phyloP scores from a whole-genome alignment of 192 early-diverging fungal genomes.

The Podila horticola region DNA sequence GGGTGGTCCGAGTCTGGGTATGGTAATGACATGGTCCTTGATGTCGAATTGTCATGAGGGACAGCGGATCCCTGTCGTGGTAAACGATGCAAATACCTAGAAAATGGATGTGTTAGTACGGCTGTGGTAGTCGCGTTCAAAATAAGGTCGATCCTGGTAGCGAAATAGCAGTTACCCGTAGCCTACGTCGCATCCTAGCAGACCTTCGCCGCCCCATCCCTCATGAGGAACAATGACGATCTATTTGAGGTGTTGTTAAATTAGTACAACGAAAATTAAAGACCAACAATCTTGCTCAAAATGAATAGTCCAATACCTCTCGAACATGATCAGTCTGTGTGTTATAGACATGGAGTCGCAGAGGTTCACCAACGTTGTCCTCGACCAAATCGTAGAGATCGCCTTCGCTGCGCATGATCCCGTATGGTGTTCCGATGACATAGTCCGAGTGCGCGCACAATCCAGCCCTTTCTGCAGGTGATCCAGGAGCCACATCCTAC shows the following conservation, averaged over 20 bases:
- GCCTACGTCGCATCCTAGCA: slow-evolving; percentile 77
- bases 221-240: slow-evolving; percentile 73
- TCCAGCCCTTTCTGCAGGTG: slow-evolving; percentile 77
- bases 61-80: neutral
- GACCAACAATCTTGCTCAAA: too few species aligned
- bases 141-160: neutral
- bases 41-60: neutral
- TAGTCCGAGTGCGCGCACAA: slow-evolving; percentile 75
- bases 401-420: slow-evolving; percentile 65
- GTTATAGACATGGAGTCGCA: slow-evolving; percentile 78
- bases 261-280: too few species aligned
- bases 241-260: slow-evolving; percentile 39
- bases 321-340: slow-evolving; percentile 68
- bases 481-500: slow-evolving; percentile 68
- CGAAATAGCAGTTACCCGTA: slow-evolving; percentile 60
- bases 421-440: slow-evolving; percentile 76
- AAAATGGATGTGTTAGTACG: neutral
- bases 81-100: slow-evolving; percentile 28
- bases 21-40: neutral
- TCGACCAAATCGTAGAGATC: slow-evolving; percentile 76
- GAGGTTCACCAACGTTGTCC: slow-evolving; percentile 62
- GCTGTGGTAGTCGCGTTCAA: neutral
- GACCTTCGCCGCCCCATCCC: slow-evolving; percentile 76
- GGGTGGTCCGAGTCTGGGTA: neutral
- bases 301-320: slow-evolving; percentile 53